These are phyloP conservation scores for Coprinopsis cinerea DNA, from an alignment of 768 basidiomycete genomes.

Conservation along the genomic window DNA sequence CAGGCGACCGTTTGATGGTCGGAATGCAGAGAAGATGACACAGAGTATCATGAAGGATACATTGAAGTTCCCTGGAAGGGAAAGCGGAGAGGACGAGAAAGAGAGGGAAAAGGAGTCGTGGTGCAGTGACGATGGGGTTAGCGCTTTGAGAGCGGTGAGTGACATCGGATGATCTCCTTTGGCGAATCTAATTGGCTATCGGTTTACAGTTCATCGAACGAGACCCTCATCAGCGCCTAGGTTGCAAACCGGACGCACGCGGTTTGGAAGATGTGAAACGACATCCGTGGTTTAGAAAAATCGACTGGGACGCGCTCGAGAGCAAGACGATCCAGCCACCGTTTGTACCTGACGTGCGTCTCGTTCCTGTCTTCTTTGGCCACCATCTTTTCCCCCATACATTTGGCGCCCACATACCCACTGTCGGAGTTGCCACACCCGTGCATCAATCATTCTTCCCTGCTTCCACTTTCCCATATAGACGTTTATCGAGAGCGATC, in stretches of 20 bases:
- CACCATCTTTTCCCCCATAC: neutral
- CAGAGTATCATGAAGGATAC: constrained; percentile 79
- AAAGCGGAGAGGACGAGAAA: no score
- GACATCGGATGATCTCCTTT: neutral
- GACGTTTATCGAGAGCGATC: no score
- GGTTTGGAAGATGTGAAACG: constrained; percentile 73
- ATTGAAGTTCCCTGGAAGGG: constrained; percentile 72
- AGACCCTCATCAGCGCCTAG: constrained; percentile 71
- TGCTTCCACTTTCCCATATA: no score
- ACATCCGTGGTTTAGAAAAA: constrained; percentile 79
- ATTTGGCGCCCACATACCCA: constrained; percentile 13
- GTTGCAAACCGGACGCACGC: constrained; percentile 63
- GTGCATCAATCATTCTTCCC: no score
- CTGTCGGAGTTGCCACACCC: no score
- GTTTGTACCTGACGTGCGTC: constrained; percentile 88
- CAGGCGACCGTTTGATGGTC: constrained; percentile 84
- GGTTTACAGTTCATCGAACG: constrained; percentile 72
- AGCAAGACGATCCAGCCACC: constrained; percentile 69
- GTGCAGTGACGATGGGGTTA: constrained; percentile 61
- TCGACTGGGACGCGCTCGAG: constrained; percentile 79
- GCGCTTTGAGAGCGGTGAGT: constrained; percentile 63
- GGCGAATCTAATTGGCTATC: constrained; percentile 15
- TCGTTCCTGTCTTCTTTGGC: neutral
- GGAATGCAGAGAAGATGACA: constrained; percentile 83
- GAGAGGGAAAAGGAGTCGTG: no score